Conservation (phyloP, 306 rosid genomes). For the Cucurbita pepo region DNA sequence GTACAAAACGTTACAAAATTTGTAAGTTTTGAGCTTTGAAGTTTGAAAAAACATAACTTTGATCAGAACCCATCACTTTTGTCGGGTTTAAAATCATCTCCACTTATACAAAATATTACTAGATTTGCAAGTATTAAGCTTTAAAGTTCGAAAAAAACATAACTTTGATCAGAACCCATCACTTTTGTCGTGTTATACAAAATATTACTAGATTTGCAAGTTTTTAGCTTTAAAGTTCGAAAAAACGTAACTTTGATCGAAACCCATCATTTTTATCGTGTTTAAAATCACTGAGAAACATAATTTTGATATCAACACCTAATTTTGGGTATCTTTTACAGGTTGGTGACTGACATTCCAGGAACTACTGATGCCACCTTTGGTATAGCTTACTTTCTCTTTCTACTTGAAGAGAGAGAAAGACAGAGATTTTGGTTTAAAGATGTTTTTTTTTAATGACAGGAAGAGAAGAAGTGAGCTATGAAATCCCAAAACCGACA, state of each 20-base stretch:
- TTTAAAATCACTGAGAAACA: too few relatives aligned
- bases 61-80: background rate
- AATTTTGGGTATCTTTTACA: conserved; percentile 8
- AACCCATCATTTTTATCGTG: background rate
- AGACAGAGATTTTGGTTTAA: background rate
- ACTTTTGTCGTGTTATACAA: conserved; percentile 15
- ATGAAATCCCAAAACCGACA: conserved; percentile 64
- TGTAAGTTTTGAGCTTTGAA: background rate
- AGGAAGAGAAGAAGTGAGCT: conserved; percentile 64
- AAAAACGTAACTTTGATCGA: background rate
- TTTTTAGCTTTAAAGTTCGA: background rate
- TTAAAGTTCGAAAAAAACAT: too few relatives aligned
- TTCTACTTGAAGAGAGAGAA: background rate
- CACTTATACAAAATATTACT: too few relatives aligned
- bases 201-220: background rate
- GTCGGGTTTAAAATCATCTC: too few relatives aligned
- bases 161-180: too few relatives aligned
- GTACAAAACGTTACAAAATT: background rate
- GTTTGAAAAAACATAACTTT: background rate
- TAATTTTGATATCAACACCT: background rate
- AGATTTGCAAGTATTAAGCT: too few relatives aligned
- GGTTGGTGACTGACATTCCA: conserved; percentile 93
- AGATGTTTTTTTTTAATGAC: background rate
- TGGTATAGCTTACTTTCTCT: conserved; percentile 29
- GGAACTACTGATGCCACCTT: conserved; percentile 88